phyloP scores from a whole-genome alignment of 225 moss, liverwort and hornwort genomes.

The Marchantia polymorpha region DNA sequence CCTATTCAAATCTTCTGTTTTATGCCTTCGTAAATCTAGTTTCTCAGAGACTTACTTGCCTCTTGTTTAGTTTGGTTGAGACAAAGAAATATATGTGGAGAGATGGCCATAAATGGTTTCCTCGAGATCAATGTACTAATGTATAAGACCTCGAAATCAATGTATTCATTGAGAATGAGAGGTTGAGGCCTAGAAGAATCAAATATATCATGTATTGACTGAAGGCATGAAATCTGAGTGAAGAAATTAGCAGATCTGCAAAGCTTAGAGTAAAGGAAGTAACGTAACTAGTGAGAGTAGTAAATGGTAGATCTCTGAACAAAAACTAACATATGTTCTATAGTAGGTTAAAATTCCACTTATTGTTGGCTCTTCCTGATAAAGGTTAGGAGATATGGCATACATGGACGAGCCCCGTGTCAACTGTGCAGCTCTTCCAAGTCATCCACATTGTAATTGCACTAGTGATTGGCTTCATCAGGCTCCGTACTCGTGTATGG shows the following conservation, averaged over 20 bases:
- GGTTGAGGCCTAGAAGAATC: not conserved
- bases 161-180: not conserved
- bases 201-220: not conserved
- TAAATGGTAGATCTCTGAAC: not conserved
- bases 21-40: not conserved
- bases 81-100: not conserved
- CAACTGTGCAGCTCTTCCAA: conserved; percentile 46
- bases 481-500: conserved; percentile 47
- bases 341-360: not conserved
- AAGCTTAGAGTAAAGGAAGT: not conserved
- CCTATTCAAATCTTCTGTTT: not conserved
- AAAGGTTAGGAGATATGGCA: conserved; percentile 56
- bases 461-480: conserved; percentile 55
- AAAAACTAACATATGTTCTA: not conserved
- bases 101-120: not conserved
- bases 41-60: not conserved
- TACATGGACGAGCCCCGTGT: conserved; percentile 52
- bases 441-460: conserved; percentile 51
- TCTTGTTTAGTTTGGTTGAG: not conserved
- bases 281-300: not conserved
- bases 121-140: not conserved
- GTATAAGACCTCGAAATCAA: not conserved
- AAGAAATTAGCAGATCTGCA: too few relatives aligned
- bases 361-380: not conserved
- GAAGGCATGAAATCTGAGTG: not conserved